Evolutionary conservation across 2,329 filamentous ascomycete genomes (phyloP), one percentile per base, ranked within the genome.

Genomic region (Fusarium redolens): DNA sequence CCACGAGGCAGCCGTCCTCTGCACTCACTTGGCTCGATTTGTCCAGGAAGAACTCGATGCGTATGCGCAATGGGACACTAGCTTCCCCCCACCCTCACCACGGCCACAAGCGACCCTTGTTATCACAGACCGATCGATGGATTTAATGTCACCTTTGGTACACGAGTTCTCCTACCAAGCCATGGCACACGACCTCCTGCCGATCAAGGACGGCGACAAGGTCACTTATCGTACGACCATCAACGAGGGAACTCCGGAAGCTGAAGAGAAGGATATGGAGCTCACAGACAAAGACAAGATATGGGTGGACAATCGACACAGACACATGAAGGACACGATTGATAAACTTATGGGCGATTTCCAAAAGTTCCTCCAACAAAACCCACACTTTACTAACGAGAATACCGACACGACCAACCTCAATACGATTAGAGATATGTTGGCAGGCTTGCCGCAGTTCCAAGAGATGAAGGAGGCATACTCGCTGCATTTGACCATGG

Each of bases 131-230:
- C 90, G 96, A 69, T 94, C 95, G 12, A 96, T 99, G 92, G 96
- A 99, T 81, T 83, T 98, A 7, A 90, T 92, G 83, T 92, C 96
- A 1, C 96, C 96, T 2, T 84, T 98, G 15, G 80, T 98, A 7
- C 96, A 99, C 82, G 96, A 99, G 78, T 98, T 99, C 80, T 98
- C 96, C 17, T 99, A 98, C 81, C 96, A 99, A 82, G 95, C 96
- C 56, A 98, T 99, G 96, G 96, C 94, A 7, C 94, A 98, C 81
- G 96, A 99, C 79, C 85, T 99, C 13, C 85, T 99, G 35, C 92
- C 93, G 1, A 94, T 99, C 78, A 91, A 93, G 77, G 96, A 98
- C 60, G 92, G 90, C 30, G 95, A 97, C 73, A 97, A 96, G 81
- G 89, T 97, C 14, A 94, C 92, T 0, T 99, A 95, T 80, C 92